A percentile compares a stretch with the other conserved stretches of the same genome.
phyloP scores from a whole-genome alignment of 257 asterid genomes.

The Solanum microdontum region DNA sequence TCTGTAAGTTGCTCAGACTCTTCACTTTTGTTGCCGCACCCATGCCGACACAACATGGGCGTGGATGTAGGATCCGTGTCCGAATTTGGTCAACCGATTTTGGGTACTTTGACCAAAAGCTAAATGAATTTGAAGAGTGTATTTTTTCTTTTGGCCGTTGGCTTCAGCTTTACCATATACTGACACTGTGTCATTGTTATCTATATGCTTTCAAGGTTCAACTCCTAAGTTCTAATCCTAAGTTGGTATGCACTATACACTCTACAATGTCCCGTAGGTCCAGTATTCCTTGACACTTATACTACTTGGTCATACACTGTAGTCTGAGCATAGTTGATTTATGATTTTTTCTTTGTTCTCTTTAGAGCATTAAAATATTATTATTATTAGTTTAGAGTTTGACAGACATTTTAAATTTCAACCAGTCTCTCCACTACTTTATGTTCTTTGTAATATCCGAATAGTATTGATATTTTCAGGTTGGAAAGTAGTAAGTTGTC shows the following conservation, averaged over 20 bases:
- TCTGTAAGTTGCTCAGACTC: not conserved
- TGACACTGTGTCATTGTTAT: not conserved
- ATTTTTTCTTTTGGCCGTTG: not conserved
- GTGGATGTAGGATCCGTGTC: not conserved
- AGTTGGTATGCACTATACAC: not conserved
- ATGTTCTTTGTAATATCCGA: not conserved
- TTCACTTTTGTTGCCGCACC: not conserved
- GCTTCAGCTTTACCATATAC: not conserved
- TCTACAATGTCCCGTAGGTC: not conserved
- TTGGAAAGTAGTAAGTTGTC: not conserved
- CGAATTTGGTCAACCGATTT: not conserved
- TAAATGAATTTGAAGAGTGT: not conserved
- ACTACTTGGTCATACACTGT: not conserved
- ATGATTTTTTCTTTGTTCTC: not conserved
- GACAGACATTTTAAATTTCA: not conserved
- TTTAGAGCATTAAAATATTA: not conserved
- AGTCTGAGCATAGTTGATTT: not conserved
- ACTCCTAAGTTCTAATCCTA: not conserved
- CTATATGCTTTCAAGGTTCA: not conserved
- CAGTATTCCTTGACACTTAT: not conserved
- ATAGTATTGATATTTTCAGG: not conserved
- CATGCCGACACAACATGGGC: not conserved
- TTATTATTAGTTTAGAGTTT: not conserved
- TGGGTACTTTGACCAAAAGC: not conserved
- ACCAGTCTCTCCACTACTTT: not conserved